Evolutionary conservation across 495 filamentous ascomycete genomes (phyloP).

Genomic region (Terfezia claveryi): DNA sequence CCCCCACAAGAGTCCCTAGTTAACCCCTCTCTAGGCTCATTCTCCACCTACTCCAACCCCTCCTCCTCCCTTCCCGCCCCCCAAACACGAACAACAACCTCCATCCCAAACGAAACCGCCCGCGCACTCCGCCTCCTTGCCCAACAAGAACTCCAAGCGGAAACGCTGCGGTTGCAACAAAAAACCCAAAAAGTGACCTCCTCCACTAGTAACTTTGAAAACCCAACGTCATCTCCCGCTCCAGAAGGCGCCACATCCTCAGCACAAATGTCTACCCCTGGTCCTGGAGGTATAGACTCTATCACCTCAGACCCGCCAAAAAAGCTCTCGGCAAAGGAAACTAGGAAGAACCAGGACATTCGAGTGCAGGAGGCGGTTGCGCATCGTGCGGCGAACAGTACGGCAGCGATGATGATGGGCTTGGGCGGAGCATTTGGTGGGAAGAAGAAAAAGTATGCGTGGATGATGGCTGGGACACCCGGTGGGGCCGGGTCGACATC

Average conservation of each 20-base stretch:
- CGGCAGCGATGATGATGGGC: conserved; percentile 31
- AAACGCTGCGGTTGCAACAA: conserved; percentile 13
- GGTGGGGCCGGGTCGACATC: conserved; percentile 23
- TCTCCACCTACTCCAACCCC: neutral
- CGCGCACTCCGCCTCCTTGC: conserved; percentile 13
- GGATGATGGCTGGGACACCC: conserved; percentile 29
- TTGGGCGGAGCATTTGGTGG: conserved; percentile 27
- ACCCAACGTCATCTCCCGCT: neutral
- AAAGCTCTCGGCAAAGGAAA: conserved; percentile 27
- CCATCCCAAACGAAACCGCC: conserved; percentile 14
- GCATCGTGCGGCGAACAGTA: conserved; percentile 33
- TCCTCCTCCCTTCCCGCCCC: neutral
- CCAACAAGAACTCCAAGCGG: conserved; percentile 14
- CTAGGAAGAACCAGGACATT: conserved; percentile 32
- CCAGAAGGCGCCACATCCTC: neutral
- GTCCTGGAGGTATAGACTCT: conserved; percentile 8
- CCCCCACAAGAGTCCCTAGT: neutral
- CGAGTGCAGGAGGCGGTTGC: conserved; percentile 31
- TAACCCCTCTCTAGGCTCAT: neutral
- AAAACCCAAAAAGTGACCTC: conserved; percentile 11
- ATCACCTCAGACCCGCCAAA: neutral
- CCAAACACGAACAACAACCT: conserved; percentile 1
- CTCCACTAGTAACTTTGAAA: neutral
- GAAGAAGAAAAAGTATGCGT: conserved; percentile 36
- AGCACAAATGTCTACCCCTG: neutral